phyloP scores from a whole-genome alignment of 768 basidiomycete species.

The Hydnum rufescens region DNA sequence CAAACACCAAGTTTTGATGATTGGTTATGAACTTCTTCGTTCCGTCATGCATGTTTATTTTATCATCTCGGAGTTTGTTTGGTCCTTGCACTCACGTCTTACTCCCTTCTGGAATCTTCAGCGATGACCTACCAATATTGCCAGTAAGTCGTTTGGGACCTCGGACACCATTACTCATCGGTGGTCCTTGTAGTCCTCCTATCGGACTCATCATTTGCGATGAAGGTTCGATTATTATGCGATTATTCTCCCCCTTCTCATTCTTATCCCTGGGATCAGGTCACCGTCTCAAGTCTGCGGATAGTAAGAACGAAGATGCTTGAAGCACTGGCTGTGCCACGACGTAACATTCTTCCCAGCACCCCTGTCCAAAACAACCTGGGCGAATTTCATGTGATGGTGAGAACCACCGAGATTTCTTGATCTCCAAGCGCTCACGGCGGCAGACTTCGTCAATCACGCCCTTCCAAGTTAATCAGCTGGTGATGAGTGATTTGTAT shows the following conservation, averaged over 20 bases:
- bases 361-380: slow-evolving; percentile 97
- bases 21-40: slow-evolving; percentile 83
- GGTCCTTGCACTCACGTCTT: background rate
- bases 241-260: background rate
- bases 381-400: slow-evolving; percentile 92
- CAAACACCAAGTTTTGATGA: slow-evolving; percentile 71
- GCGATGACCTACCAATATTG: slow-evolving; percentile 39
- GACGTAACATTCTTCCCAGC: slow-evolving; percentile 79
- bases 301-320: slow-evolving; percentile 83
- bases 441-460: slow-evolving; percentile 87
- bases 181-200: slow-evolving; percentile 37
- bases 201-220: slow-evolving; percentile 91
- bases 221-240: slow-evolving; percentile 40
- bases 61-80: background rate
- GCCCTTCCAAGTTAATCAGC: slow-evolving; percentile 48
- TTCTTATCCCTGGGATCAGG: slow-evolving; percentile 34
- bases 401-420: slow-evolving; percentile 20
- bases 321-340: slow-evolving; percentile 47
- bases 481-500: background rate
- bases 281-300: slow-evolving; percentile 81
- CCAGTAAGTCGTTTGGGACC: slow-evolving; percentile 26
- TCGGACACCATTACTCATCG: slow-evolving; percentile 1
- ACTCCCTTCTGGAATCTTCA: no score
- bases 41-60: slow-evolving; percentile 45
- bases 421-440: background rate